Percentiles rank a stretch among this genome's conserved stretches.
These are phyloP conservation scores for Boeremia exigua DNA, from an alignment of 2,329 filamentous ascomycete genomes.

Conservation along the genomic window DNA sequence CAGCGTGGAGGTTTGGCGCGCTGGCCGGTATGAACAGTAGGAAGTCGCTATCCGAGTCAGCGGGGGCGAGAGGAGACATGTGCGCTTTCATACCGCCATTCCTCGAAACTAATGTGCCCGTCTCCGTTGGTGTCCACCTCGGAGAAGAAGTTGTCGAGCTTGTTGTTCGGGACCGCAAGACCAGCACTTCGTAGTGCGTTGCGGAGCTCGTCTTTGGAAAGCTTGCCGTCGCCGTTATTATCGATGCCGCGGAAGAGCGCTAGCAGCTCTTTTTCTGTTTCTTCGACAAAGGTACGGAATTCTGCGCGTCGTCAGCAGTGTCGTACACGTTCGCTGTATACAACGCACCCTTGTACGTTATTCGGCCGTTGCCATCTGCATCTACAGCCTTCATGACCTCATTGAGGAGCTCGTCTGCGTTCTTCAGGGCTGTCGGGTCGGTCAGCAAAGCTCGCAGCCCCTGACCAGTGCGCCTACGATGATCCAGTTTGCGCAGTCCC, in stretches of 20 bases:
- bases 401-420: slow-evolving; percentile 84
- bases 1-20: slow-evolving; percentile 75
- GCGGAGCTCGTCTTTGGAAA: slow-evolving; percentile 85
- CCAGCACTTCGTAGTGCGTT: slow-evolving; percentile 79
- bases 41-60: slow-evolving; percentile 69
- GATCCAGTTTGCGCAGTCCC: slow-evolving; percentile 86
- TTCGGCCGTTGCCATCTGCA: slow-evolving; percentile 83
- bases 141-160: slow-evolving; percentile 83
- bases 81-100: slow-evolving; percentile 84
- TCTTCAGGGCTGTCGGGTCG: slow-evolving; percentile 72
- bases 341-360: slow-evolving; percentile 80
- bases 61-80: background rate
- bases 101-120: slow-evolving; percentile 84
- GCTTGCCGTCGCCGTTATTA: slow-evolving; percentile 79
- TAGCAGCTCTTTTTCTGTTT: slow-evolving; percentile 83
- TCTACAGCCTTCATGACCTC: slow-evolving; percentile 85
- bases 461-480: slow-evolving; percentile 66
- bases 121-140: slow-evolving; percentile 91
- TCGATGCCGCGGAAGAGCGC: slow-evolving; percentile 87
- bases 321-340: background rate
- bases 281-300: slow-evolving; percentile 85
- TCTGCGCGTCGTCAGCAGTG: slow-evolving; percentile 61
- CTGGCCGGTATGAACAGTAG: slow-evolving; percentile 82
- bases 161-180: slow-evolving; percentile 75
- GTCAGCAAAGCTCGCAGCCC: slow-evolving; percentile 25